A percentile compares a stretch with the other conserved stretches of the same genome.
Conservation (phyloP, 2,329 filamentous ascomycete genomes). For the Pseudogymnoascus verrucosus region DNA sequence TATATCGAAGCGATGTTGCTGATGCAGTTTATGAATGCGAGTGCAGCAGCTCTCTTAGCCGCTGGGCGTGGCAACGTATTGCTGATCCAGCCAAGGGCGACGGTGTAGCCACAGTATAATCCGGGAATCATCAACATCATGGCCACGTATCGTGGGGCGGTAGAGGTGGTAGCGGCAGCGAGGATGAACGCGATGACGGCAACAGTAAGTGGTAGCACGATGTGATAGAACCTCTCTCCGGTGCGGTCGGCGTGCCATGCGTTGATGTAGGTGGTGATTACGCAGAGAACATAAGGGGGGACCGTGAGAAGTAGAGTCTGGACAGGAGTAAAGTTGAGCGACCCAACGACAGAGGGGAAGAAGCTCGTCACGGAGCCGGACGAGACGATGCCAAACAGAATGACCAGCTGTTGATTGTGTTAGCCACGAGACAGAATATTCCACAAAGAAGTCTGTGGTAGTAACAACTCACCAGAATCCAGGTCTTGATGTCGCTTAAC, state of each 20-base stretch:
- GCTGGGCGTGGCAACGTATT: slow-evolving; percentile 69
- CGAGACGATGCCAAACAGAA: slow-evolving; percentile 50
- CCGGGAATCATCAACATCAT: slow-evolving; percentile 67
- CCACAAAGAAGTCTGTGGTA: slow-evolving; percentile 18
- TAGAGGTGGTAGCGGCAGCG: slow-evolving; percentile 51
- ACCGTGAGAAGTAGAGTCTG: slow-evolving; percentile 55
- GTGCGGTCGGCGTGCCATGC: slow-evolving; percentile 65
- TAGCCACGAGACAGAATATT: neutral
- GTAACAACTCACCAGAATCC: slow-evolving; percentile 41
- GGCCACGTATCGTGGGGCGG: slow-evolving; percentile 56
- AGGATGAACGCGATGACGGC: slow-evolving; percentile 60
- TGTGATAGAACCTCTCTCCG: slow-evolving; percentile 63
- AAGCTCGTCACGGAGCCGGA: slow-evolving; percentile 58
- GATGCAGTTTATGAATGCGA: slow-evolving; percentile 70
- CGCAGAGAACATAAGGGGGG: slow-evolving; percentile 56
- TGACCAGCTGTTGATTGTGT: slow-evolving; percentile 34
- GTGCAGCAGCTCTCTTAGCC: slow-evolving; percentile 50
- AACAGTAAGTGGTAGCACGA: slow-evolving; percentile 52
- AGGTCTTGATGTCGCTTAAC: slow-evolving; percentile 47
- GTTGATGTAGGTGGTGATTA: slow-evolving; percentile 55
- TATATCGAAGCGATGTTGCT: slow-evolving; percentile 64
- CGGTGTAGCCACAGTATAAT: slow-evolving; percentile 59
- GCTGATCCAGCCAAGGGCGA: slow-evolving; percentile 65
- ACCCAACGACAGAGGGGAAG: slow-evolving; percentile 62
- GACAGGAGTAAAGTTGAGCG: slow-evolving; percentile 54